Base-by-base conservation (phyloP, 305 asterid genomes). In the Nicotiana rustica region DNA sequence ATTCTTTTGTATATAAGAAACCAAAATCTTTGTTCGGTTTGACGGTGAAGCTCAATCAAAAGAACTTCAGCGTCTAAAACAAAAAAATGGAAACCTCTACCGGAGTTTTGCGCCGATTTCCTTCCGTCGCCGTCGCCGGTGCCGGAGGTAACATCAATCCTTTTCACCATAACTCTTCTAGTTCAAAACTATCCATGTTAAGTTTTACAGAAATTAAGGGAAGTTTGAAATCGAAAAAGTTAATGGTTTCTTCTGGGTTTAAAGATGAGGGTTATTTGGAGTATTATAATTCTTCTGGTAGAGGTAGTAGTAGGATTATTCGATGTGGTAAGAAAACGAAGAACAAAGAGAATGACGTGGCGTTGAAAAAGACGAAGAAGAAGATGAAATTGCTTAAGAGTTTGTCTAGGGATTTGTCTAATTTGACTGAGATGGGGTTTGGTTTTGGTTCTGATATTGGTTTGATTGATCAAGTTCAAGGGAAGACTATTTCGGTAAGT, bases 351-450 rank as follows among this genome's bases (percentile, higher is more conserved):
- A 92, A 75, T 84, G 80, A 85, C 3, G 33, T 81, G 70, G 87
- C 85, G 83, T 91, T 83, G 88, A 83, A 81, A 86, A 89, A 88
- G 86, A 89, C 67, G 75, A 89, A 90, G 75, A 89, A 90, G 91
- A 92, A 91, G 86, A 36, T 87, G 92, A 95, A 95, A 86, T 84
- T 91, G 85, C 84, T 93, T 15, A 89, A 95, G 88, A 93, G 90
- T 36, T 83, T 95, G 78, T 84, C 91, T 0, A 87, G 36, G 86
- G 92, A 92, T 80, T 89, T 93, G 66, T 81, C 89, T 12, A 79
- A 84, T 15, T 88, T 93, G 19, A 84, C 90, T 81, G 29, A 25
- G 29, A 25, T 25, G 29, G 29, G 29, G 29, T 25, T 25, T 25
- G 29, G 29, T 25, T 25, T 25, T 25, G 29, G 29, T 25, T 25